These are phyloP conservation scores for Phytophthora lateralis DNA, from an alignment of 352 stramenopile species.

Conservation along the genomic window DNA sequence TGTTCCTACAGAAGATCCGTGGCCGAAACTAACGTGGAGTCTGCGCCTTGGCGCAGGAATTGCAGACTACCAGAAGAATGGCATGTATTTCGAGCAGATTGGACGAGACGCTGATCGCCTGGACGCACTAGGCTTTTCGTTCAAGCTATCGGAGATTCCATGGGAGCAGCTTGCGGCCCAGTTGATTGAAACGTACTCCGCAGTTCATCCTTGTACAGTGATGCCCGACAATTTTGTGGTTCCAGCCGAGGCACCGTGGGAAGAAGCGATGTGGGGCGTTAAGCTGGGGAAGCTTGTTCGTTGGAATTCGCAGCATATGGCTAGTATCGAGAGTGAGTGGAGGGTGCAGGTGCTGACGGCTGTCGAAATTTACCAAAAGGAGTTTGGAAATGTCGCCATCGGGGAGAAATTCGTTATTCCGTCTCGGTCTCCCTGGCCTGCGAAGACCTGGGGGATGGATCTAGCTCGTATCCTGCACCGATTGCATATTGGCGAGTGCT, in stretches of 20 bases:
- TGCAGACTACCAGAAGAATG: slow-evolving; percentile 21
- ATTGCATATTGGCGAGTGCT: slow-evolving; percentile 24
- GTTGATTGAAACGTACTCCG: slow-evolving; percentile 26
- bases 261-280: slow-evolving; percentile 30
- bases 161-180: slow-evolving; percentile 27
- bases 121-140: slow-evolving; percentile 22
- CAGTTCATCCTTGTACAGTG: slow-evolving; percentile 14
- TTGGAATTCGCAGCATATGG: slow-evolving; percentile 32
- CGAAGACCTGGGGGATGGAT: slow-evolving; percentile 34
- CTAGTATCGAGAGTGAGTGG: slow-evolving; percentile 27
- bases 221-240: slow-evolving; percentile 31
- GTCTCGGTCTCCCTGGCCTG: slow-evolving; percentile 27
- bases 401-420: slow-evolving; percentile 24
- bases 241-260: slow-evolving; percentile 24
- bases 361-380: slow-evolving; percentile 24
- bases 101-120: slow-evolving; percentile 32
- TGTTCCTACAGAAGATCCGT: slow-evolving; percentile 29
- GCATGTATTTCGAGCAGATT: slow-evolving; percentile 32
- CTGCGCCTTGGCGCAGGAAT: slow-evolving; percentile 26
- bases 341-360: slow-evolving; percentile 25
- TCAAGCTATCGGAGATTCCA: slow-evolving; percentile 21
- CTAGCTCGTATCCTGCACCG: slow-evolving; percentile 25
- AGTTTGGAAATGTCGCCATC: slow-evolving; percentile 10
- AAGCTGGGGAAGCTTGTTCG: slow-evolving; percentile 27
- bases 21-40: slow-evolving; percentile 32